phyloP scores from a whole-genome alignment of 2,329 filamentous ascomycete species.

The Alternaria dauci region DNA sequence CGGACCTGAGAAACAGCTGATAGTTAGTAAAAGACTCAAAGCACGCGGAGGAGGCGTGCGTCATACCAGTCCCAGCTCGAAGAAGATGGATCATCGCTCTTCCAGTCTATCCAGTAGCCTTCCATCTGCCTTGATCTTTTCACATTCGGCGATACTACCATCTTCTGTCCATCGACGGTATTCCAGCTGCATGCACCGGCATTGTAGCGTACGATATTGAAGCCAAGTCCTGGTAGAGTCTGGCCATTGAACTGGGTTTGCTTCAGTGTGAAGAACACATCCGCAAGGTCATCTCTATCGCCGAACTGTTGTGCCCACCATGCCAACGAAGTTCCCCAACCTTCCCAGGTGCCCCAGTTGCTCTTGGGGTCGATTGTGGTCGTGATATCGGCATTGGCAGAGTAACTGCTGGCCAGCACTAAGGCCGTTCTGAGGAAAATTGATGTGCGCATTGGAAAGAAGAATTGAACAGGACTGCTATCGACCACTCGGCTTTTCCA shows the following conservation, averaged over 20 bases:
- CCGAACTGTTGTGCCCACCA: constrained; percentile 20
- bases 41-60: background rate
- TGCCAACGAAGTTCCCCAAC: constrained; percentile 17
- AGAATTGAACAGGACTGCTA: background rate
- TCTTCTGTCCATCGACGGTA: constrained; percentile 3
- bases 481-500: background rate
- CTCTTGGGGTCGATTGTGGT: constrained; percentile 14
- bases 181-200: constrained; percentile 22
- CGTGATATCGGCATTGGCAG: constrained; percentile 10
- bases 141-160: constrained; percentile 14
- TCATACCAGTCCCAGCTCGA: constrained; percentile 16
- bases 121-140: constrained; percentile 19
- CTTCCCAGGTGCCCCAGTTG: constrained; percentile 19
- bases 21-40: background rate
- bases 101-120: constrained; percentile 18
- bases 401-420: constrained; percentile 5
- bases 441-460: constrained; percentile 7
- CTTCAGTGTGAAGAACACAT: constrained; percentile 14
- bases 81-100: constrained; percentile 5
- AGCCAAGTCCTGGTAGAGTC: constrained; percentile 14
- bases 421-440: constrained; percentile 7
- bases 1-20: background rate
- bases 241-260: constrained; percentile 9
- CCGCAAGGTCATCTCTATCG: constrained; percentile 14
- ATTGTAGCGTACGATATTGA: constrained; percentile 17